Evolutionary conservation across 2,329 filamentous ascomycete genomes (phyloP).

Genomic region (Paracoccidioides lutzii): DNA sequence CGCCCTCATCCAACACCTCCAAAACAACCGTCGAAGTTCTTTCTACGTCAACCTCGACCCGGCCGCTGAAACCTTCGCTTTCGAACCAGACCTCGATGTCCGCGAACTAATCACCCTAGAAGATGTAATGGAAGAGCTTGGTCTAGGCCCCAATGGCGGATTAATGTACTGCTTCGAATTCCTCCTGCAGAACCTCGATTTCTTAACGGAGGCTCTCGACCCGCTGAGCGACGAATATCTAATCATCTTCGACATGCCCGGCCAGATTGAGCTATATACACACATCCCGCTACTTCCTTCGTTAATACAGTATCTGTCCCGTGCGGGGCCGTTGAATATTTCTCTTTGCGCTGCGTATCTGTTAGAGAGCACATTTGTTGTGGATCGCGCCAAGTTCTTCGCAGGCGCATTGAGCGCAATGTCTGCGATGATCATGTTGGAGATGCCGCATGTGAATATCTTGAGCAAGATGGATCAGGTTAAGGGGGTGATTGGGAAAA

Average conservation of each 20-base stretch:
- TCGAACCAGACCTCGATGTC: constrained; percentile 87
- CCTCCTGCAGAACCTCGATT: constrained; percentile 86
- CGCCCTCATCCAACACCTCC: constrained; percentile 81
- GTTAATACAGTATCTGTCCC: constrained; percentile 68
- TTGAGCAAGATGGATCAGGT: constrained; percentile 96
- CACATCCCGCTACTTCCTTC: constrained; percentile 85
- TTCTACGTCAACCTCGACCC: constrained; percentile 99
- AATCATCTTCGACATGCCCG: constrained; percentile 97
- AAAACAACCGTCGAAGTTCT: constrained; percentile 79
- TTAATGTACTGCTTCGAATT: constrained; percentile 97
- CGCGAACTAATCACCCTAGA: constrained; percentile 86
- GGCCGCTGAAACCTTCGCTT: constrained; percentile 82
- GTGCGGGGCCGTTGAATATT: constrained; percentile 70
- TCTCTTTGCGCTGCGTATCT: constrained; percentile 88
- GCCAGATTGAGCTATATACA: constrained; percentile 96
- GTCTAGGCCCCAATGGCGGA: constrained; percentile 79
- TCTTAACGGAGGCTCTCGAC: constrained; percentile 73
- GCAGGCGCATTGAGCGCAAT: constrained; percentile 89
- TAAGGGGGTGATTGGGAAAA: constrained; percentile 74
- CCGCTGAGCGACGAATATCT: constrained; percentile 85
- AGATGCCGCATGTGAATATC: constrained; percentile 92
- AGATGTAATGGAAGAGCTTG: constrained; percentile 93
- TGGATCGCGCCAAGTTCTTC: constrained; percentile 96
- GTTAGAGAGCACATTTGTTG: constrained; percentile 87
- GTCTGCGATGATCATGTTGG: constrained; percentile 98